A percentile compares a stretch with the other conserved stretches of the same genome.
These are phyloP conservation scores for Neurospora sp. DNA, from an alignment of 495 filamentous ascomycete genomes.

Conservation along the genomic window DNA sequence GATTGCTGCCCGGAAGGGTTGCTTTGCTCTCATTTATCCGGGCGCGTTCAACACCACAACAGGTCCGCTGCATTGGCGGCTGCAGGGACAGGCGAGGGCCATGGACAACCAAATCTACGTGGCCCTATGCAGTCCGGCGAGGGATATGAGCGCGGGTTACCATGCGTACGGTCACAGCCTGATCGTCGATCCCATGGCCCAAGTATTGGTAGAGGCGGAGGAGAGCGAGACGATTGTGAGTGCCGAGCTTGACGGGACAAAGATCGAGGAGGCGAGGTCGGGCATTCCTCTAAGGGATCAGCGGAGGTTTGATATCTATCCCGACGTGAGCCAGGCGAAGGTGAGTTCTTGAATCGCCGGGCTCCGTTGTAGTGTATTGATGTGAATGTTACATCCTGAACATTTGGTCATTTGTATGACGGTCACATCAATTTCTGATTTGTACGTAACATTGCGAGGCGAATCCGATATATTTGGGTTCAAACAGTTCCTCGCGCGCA, in stretches of 20 bases:
- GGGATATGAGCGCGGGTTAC: conserved; percentile 68
- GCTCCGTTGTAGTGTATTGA: neutral
- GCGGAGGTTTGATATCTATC: conserved; percentile 91
- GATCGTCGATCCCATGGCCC: conserved; percentile 81
- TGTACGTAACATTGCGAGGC: neutral
- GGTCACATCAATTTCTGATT: neutral
- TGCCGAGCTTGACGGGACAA: conserved; percentile 59
- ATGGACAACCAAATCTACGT: conserved; percentile 95
- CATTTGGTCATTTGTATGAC: neutral
- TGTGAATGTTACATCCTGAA: neutral
- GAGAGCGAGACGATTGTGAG: conserved; percentile 68
- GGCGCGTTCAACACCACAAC: conserved; percentile 95
- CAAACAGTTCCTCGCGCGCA: neutral
- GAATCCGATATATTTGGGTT: neutral
- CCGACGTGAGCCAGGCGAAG: conserved; percentile 60
- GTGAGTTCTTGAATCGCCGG: conserved; percentile 18
- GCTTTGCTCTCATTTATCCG: conserved; percentile 81
- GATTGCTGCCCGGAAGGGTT: conserved; percentile 64
- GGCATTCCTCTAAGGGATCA: conserved; percentile 79
- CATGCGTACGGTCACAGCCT: conserved; percentile 88
- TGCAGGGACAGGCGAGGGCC: conserved; percentile 74
- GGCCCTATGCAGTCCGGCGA: conserved; percentile 80
- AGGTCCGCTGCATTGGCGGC: conserved; percentile 80
- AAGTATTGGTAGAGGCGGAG: conserved; percentile 61
- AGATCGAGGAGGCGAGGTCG: conserved; percentile 67